Conservation (phyloP, 2,329 filamentous ascomycete species). For the Fusarium paranaense region DNA sequence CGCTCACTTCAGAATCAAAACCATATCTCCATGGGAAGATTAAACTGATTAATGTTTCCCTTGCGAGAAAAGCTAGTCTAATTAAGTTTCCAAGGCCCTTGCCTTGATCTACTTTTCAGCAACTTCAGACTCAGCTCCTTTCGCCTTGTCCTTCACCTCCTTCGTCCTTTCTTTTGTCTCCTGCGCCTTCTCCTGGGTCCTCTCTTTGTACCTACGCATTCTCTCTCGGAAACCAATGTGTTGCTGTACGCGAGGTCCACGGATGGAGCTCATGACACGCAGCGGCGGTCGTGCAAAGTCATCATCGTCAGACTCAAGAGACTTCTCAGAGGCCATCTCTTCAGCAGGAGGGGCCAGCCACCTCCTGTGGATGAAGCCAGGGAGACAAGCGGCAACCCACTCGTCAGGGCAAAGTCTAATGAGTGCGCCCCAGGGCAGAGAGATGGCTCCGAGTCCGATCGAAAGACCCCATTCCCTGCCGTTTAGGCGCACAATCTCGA, state of each 20-base stretch:
- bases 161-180: conserved; percentile 15
- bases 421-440: conserved; percentile 78
- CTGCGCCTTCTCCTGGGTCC: conserved; percentile 35
- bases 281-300: conserved; percentile 41
- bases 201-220: conserved; percentile 46
- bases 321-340: conserved; percentile 25
- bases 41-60: not conserved
- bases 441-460: conserved; percentile 79
- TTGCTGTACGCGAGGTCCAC: conserved; percentile 45
- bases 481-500: conserved; percentile 72
- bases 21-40: not conserved
- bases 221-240: conserved; percentile 47
- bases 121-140: conserved; percentile 14
- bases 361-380: conserved; percentile 43
- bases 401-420: conserved; percentile 81
- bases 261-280: conserved; percentile 47
- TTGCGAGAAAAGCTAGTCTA: not conserved
- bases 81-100: not conserved
- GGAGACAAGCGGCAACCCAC: conserved; percentile 48
- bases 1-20: not conserved
- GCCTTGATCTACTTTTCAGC: conserved; percentile 15
- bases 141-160: conserved; percentile 3
- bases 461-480: conserved; percentile 86
- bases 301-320: conserved; percentile 34
- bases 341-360: conserved; percentile 40